Evolutionary conservation across 768 basidiomycete genomes (phyloP), one percentile per base, ranked within the genome.

Genomic region (Lactarius sanguifluus): DNA sequence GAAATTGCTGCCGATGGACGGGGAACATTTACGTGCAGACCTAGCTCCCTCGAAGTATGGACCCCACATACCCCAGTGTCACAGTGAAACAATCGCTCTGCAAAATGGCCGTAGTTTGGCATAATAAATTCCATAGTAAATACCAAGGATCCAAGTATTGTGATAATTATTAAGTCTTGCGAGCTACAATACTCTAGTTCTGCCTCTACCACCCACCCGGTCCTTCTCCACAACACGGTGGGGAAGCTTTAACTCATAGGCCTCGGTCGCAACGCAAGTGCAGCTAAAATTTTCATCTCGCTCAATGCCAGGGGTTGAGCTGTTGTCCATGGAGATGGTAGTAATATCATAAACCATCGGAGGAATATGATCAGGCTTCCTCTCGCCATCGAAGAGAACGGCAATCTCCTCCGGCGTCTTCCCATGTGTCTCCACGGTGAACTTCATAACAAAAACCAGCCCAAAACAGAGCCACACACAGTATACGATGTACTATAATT

Each of bases 361-460:
- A 20, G 77, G 73, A 56, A 87, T 77, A 59, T 82, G 80, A 40
- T 77, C 70, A 10, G 70, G 65, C 43, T 65, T 78, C 32, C 82
- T 77, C 57, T 85, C 83, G 18, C 89, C 86, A 65, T 91, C 90
- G 62, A 91, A 91, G 10, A 91, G 75, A 6, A 83, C 84, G 0
- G 89, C 84, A 0, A 89, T 91, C 73, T 91, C 90, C 74, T 91
- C 90, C 38, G 90, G 78, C 2, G 89, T 90, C 47, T 83, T 81
- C 18, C 86, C 85, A 81, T 80, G 86, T 0, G 88, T 89, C 71
- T 89, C 88, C 23, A 89, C 81, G 56, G 89, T 77, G 72, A 77
- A 87, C 16, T 75, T 65, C 20, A 81, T 73, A 15, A 89, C 77
- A 73, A 89, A 89, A 23, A 81, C 72, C 5, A 90, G 76, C 70